Evolutionary conservation across 345 rosid species (phyloP), one percentile per base, ranked within the genome.

Genomic region (Pseudoturritis turrita): DNA sequence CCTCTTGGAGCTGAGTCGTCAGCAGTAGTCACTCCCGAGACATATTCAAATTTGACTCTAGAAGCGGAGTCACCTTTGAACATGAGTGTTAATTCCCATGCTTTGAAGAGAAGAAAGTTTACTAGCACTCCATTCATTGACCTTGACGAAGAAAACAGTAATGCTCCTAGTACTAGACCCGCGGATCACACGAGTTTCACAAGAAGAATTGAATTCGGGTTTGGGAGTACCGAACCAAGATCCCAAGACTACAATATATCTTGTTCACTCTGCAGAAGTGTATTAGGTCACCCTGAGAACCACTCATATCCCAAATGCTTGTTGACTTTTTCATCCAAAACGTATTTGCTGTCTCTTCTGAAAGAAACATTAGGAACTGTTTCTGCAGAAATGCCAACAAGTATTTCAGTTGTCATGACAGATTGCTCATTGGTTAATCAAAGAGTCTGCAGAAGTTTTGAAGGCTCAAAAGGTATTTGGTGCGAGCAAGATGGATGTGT

Each of bases 401-500:
- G 82, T 53, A 68, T 85, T 68, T 83, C 86, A 40, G 80, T 94
- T 75, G 33, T 94, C 43, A 71, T 85, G 76, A 72, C 86, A 7
- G 91, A 94, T 41, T 54, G 68, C 70, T 81, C 88, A 36, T 79
- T 83, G 25, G 85, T 94, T 63, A 71, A 89, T 80, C 89, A 76
- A 54, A 79, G 74, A 62, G 80, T 90, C 47, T 74, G 65, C 76
- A 68, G 43, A 52, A 81, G 67, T 43, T 23, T 40, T 71, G 77
- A 60, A 70, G 84, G 79, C 71, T 68, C 70, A 29, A 66, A 61
- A 31, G 81, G 79, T 56, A 72, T 87, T 63, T 94, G 96, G 98
- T 78, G 80, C 39, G 78, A 88, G 78, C 86, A 91, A 81, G 98
- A 94, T 79, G 97, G 97, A 18, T 94, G 97, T 77, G 97, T 91